Evolutionary conservation across 371 early-diverging fungal genomes (phyloP).

Genomic region (Smittium culicis): DNA sequence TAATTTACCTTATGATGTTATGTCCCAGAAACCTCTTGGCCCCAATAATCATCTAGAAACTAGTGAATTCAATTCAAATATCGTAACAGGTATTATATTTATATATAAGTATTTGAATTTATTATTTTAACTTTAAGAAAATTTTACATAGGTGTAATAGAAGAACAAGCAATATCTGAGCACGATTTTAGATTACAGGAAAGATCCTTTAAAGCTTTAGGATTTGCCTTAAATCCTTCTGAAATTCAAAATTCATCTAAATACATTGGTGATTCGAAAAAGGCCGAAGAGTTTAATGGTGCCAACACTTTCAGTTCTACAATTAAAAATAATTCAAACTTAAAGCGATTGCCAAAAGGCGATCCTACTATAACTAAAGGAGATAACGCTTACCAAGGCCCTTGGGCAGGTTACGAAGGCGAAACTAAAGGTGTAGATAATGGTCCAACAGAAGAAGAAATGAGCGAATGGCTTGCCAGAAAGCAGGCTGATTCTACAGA

Average conservation of each 20-base stretch:
- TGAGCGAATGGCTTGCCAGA: slow-evolving; percentile 10
- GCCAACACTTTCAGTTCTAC: slow-evolving; percentile 38
- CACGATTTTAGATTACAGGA: slow-evolving; percentile 61
- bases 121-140: neutral
- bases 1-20: slow-evolving; percentile 64
- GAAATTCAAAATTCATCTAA: slow-evolving; percentile 38
- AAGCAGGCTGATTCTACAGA: neutral
- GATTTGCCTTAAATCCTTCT: slow-evolving; percentile 76
- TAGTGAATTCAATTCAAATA: slow-evolving; percentile 42
- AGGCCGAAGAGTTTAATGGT: slow-evolving; percentile 32
- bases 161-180: slow-evolving; percentile 62
- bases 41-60: slow-evolving; percentile 58
- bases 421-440: slow-evolving; percentile 46
- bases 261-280: slow-evolving; percentile 52
- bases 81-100: slow-evolving; percentile 49
- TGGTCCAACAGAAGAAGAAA: slow-evolving; percentile 38
- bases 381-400: slow-evolving; percentile 72
- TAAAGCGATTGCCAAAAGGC: slow-evolving; percentile 64
- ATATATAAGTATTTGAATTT: neutral
- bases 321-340: slow-evolving; percentile 36
- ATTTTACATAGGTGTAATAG: slow-evolving; percentile 32
- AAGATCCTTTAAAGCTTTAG: slow-evolving; percentile 62
- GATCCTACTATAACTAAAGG: slow-evolving; percentile 61
- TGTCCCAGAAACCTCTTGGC: slow-evolving; percentile 49
- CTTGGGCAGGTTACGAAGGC: slow-evolving; percentile 89